A percentile compares a stretch with the other conserved stretches of the same genome.
phyloP scores from a whole-genome alignment of 768 basidiomycete genomes.

The Leccinum subtestaceum region DNA sequence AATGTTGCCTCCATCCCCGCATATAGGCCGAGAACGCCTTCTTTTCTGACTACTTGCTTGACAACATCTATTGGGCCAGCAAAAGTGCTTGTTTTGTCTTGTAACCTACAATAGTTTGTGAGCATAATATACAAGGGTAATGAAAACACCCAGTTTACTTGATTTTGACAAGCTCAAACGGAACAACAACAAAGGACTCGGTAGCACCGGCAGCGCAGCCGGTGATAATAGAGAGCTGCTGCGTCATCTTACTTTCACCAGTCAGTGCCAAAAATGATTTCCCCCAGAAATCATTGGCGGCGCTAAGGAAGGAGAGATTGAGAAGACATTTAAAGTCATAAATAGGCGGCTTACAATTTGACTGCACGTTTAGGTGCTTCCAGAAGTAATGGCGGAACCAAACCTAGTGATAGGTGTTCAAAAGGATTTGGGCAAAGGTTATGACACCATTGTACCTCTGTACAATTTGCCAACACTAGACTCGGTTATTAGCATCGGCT shows the following conservation, averaged over 20 bases:
- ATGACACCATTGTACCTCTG: slow-evolving; percentile 52
- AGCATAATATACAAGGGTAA: neutral
- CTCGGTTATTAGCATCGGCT: neutral
- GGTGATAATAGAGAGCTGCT: slow-evolving; percentile 81
- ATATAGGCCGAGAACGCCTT: slow-evolving; percentile 84
- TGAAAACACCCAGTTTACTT: slow-evolving; percentile 43
- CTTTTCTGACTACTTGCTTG: slow-evolving; percentile 68
- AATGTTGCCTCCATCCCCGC: slow-evolving; percentile 97
- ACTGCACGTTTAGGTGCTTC: slow-evolving; percentile 99
- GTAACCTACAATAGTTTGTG: slow-evolving; percentile 50
- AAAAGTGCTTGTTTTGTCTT: slow-evolving; percentile 90
- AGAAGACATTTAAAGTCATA: neutral
- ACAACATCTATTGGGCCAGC: slow-evolving; percentile 92
- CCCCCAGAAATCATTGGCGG: slow-evolving; percentile 96
- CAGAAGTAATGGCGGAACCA: slow-evolving; percentile 91
- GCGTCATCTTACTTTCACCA: slow-evolving; percentile 85
- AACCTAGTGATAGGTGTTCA: slow-evolving; percentile 44
- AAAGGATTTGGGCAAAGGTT: neutral
- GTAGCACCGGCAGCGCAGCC: slow-evolving; percentile 95
- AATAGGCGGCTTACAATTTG: slow-evolving; percentile 65
- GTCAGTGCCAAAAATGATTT: slow-evolving; percentile 61
- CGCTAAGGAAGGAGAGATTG: slow-evolving; percentile 38
- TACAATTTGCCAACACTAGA: slow-evolving; percentile 78
- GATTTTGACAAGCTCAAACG: slow-evolving; percentile 94
- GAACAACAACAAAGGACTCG: slow-evolving; percentile 92